Evolutionary conservation across 106 monocot genomes (phyloP), one percentile per base, ranked within the genome.

Genomic region (Alisma plantagoaquatica): DNA sequence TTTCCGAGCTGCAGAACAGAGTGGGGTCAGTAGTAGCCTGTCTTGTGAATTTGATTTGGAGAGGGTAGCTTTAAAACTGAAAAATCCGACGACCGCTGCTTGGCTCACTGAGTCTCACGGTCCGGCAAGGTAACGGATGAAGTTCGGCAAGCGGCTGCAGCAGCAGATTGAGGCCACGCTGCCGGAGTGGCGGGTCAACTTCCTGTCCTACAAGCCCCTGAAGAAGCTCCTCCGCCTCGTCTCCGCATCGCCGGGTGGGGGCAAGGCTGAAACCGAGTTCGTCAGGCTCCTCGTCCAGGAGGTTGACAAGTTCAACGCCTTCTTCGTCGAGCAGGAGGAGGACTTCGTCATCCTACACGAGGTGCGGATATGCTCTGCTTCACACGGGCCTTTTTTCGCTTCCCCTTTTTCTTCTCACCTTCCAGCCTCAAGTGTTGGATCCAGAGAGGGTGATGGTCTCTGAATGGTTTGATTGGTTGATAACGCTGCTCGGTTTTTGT

Each of bases 91-190:
- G 41, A 11, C 1, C 41, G 11, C 41, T 0, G 11, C 41, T n/a
- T 1, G n/a, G 1, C 41, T 42, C 1, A n/a, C 41, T n/a, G 11
- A 2, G 1, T 18, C 47, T 14, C 21, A 0, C 18, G 19, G 52
- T n/a, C 10, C 10, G 52, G 3, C 10, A 22, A 8, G 30, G 17
- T 7, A n/a, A 11, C 19, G 29, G 17, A 91, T 91, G 91, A 91
- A 91, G 68, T 91, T 84, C 58, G 91, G 91, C 23, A 91, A 91
- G 69, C 69, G 75, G 48, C 69, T 91, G 4, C 80, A 77, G 70
- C 32, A 15, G 66, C 91, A 91, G 66, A 78, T 84, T 10, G 72
- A 91, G 42, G 77, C 77, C 48, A 84, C 81, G 2, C 71, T 91
- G 27, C 80, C 91, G 0, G 72, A 75, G 48, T 91, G 91, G 91